phyloP scores from a whole-genome alignment of 352 stramenopile genomes.

The Pythium rhizo-oryzae region DNA sequence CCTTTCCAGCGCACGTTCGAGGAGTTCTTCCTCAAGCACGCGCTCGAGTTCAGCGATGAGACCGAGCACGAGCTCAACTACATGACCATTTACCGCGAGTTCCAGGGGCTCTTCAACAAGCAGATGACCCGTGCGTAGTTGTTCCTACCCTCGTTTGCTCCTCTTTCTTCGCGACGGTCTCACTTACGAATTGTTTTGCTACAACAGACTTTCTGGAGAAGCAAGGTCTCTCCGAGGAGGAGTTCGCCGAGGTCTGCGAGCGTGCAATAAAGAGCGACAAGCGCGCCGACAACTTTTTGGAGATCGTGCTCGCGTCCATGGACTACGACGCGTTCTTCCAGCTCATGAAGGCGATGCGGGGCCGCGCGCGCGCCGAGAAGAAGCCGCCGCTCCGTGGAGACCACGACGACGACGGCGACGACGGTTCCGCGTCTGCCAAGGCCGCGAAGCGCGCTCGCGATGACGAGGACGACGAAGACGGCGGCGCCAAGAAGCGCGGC shows the following conservation, averaged over 20 bases:
- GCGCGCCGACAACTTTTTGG: conserved; percentile 68
- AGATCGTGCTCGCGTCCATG: conserved; percentile 80
- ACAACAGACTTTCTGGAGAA: conserved; percentile 52
- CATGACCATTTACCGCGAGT: conserved; percentile 70
- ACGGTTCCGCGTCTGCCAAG: background rate
- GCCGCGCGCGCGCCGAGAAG: conserved; percentile 50
- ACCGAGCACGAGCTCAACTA: conserved; percentile 73
- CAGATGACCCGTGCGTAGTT: conserved; percentile 53
- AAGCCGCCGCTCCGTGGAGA: conserved; percentile 9
- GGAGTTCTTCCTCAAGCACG: conserved; percentile 75
- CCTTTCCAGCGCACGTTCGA: conserved; percentile 72
- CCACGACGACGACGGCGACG: conserved; percentile 14
- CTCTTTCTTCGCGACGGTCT: background rate
- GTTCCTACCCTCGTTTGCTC: background rate
- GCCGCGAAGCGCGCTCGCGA: background rate
- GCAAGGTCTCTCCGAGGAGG: conserved; percentile 53
- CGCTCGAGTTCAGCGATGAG: conserved; percentile 64
- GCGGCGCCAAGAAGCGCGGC: conserved; percentile 12
- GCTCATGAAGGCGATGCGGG: conserved; percentile 77
- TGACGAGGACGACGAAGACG: background rate
- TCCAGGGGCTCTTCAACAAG: conserved; percentile 76
- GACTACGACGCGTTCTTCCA: conserved; percentile 74
- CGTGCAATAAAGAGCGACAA: conserved; percentile 56
- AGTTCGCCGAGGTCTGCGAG: conserved; percentile 59
- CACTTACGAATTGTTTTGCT: background rate